These are phyloP conservation scores for Lactifluus subvellereus DNA, from an alignment of 768 basidiomycete species.

Conservation along the genomic window DNA sequence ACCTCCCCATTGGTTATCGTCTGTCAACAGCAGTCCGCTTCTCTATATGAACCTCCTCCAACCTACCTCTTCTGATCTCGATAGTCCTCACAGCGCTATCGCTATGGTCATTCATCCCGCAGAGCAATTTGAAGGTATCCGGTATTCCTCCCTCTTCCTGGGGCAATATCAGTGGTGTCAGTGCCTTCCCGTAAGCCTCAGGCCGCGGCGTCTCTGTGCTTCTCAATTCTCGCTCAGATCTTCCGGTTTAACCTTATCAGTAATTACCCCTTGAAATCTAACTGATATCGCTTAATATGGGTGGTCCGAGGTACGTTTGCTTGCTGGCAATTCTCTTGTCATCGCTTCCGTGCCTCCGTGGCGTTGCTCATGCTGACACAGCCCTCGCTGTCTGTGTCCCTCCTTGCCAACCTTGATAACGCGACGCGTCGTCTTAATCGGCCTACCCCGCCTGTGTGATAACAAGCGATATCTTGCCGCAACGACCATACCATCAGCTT, in stretches of 20 bases:
- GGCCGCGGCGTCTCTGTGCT: slow-evolving; percentile 1
- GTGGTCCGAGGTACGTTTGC: not conserved
- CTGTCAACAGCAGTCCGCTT: not conserved
- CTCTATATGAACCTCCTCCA: not conserved
- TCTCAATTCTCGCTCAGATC: not conserved
- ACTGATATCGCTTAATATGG: slow-evolving; percentile 5
- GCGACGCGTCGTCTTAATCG: not conserved
- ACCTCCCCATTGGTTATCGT: not conserved
- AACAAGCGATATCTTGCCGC: not conserved
- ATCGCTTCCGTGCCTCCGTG: slow-evolving; percentile 1
- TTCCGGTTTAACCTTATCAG: slow-evolving; percentile 19
- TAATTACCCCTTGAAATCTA: slow-evolving; percentile 7
- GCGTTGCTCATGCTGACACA: not conserved
- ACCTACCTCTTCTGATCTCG: too few relatives aligned
- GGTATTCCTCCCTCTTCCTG: not conserved
- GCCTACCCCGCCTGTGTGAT: not conserved
- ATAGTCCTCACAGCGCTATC: too few relatives aligned
- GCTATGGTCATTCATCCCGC: not conserved
- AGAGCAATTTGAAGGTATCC: not conserved
- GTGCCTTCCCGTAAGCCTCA: not conserved
- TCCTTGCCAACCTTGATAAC: slow-evolving; percentile 19
- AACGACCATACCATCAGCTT: slow-evolving; percentile 3
- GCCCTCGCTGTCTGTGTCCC: not conserved
- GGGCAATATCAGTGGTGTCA: not conserved
- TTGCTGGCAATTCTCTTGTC: slow-evolving; percentile 12